Percentiles rank a stretch among this genome's conserved stretches.
Conservation (phyloP, 2,329 filamentous ascomycete genomes). For the Sodiomyces alkalinus region DNA sequence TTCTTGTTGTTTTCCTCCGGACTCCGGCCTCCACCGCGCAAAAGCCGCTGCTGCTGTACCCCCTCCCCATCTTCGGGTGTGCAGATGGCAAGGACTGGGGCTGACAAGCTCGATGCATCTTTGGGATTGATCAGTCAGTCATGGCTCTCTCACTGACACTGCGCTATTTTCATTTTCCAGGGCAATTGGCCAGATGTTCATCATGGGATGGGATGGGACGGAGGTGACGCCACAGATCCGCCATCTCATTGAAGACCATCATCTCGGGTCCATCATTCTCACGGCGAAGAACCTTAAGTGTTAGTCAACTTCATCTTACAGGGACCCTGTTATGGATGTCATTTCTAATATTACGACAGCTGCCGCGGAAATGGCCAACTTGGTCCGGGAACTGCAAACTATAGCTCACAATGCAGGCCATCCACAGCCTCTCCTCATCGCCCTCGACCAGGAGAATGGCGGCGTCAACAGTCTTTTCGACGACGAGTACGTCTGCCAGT, state of each 20-base stretch:
- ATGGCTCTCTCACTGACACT: no score
- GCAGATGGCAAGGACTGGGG: no score
- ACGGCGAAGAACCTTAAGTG: slow-evolving; percentile 79
- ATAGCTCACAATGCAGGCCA: slow-evolving; percentile 86
- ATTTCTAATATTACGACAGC: slow-evolving; percentile 51
- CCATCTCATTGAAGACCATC: slow-evolving; percentile 65
- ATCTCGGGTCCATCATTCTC: slow-evolving; percentile 75
- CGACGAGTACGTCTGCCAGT: slow-evolving; percentile 89
- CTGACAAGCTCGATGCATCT: no score
- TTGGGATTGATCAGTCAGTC: no score
- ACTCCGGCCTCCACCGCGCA: no score
- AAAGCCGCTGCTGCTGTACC: no score
- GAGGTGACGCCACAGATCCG: slow-evolving; percentile 72
- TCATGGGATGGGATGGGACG: slow-evolving; percentile 78
- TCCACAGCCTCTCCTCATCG: slow-evolving; percentile 76
- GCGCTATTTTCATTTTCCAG: slow-evolving; percentile 18
- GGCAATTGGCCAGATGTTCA: slow-evolving; percentile 62
- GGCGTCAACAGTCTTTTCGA: slow-evolving; percentile 95
- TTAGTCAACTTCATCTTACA: slow-evolving; percentile 24
- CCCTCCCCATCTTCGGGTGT: no score
- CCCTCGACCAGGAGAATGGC: slow-evolving; percentile 93
- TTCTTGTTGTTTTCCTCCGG: background rate
- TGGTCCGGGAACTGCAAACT: slow-evolving; percentile 83
- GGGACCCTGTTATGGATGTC: no score
- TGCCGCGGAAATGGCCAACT: slow-evolving; percentile 72